Evolutionary conservation across 345 rosid genomes (phyloP).

Genomic region (Pseudoturritis turrita): DNA sequence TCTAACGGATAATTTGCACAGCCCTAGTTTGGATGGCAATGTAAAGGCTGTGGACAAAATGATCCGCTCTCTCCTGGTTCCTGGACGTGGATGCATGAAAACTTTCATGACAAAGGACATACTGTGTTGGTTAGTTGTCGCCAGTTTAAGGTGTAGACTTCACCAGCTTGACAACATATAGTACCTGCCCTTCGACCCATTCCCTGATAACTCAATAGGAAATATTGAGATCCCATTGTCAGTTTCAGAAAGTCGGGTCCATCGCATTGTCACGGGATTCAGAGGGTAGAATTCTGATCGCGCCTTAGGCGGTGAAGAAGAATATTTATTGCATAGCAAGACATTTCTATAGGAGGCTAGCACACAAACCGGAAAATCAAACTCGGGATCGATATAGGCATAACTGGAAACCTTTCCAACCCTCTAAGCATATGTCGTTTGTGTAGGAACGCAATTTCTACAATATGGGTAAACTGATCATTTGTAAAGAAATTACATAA

Average conservation of each 20-base stretch:
- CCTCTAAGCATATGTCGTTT: not conserved
- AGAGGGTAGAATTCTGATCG: not conserved
- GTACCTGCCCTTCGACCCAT: not conserved
- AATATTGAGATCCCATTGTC: accelerated
- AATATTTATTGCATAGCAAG: not conserved
- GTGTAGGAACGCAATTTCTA: no score
- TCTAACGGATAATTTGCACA: no score
- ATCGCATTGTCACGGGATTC: not conserved
- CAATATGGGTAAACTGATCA: no score
- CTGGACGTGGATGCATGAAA: not conserved
- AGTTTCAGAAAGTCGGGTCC: not conserved
- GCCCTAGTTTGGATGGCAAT: no score
- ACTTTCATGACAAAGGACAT: not conserved
- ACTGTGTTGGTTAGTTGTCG: not conserved
- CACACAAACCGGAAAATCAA: not conserved
- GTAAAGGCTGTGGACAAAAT: not conserved
- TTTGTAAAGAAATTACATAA: no score
- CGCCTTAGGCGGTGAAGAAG: no score
- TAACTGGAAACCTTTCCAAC: not conserved
- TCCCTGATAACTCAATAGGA: not conserved
- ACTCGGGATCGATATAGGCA: not conserved
- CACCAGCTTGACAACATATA: not conserved
- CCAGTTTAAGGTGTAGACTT: not conserved
- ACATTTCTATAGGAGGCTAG: slow-evolving; percentile 6
- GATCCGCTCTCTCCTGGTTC: not conserved